Evolutionary conservation across 1,284 basidiomycete species (phyloP).

Genomic region (Caloboletus firmus): DNA sequence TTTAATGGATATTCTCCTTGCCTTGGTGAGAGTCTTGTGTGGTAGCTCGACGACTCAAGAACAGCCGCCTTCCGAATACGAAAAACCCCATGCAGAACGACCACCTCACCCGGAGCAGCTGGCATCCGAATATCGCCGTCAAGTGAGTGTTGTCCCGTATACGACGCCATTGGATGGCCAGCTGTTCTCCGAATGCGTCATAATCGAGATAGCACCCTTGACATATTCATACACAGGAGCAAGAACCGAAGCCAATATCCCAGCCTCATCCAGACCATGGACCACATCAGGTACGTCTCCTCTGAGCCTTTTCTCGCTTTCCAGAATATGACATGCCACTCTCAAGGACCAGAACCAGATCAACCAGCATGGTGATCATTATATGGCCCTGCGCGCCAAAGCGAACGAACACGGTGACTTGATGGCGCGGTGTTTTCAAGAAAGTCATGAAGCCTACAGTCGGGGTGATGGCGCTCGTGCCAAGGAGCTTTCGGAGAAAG

Average conservation of each 20-base stretch:
- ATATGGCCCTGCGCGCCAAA: conserved; percentile 65
- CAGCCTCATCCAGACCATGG: conserved; percentile 10
- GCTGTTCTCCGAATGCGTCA: not conserved
- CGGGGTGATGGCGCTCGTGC: conserved; percentile 76
- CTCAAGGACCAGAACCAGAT: conserved; percentile 59
- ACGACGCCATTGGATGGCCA: not conserved
- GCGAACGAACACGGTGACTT: conserved; percentile 73
- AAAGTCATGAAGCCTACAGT: conserved; percentile 67
- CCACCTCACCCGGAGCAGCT: conserved; percentile 12
- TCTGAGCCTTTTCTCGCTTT: not conserved
- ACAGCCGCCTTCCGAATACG: conserved; percentile 4
- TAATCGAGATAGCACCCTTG: conserved; percentile 5
- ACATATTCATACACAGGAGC: conserved; percentile 15
- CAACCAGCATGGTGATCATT: conserved; percentile 72
- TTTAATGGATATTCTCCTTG: conserved; percentile 29
- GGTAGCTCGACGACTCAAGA: conserved; percentile 22
- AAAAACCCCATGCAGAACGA: conserved; percentile 8
- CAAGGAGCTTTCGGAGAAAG: conserved; percentile 82
- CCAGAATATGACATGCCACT: not conserved
- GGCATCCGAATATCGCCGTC: conserved; percentile 9
- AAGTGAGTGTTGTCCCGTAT: conserved; percentile 13
- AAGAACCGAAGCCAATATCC: conserved; percentile 17
- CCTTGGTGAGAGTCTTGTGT: conserved; percentile 27
- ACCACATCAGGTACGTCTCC: conserved; percentile 18
- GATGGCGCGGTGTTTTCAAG: conserved; percentile 70